Evolutionary conservation across 305 asterid genomes (phyloP), one percentile per base, ranked within the genome.

Genomic region (Fraxinus albicans): DNA sequence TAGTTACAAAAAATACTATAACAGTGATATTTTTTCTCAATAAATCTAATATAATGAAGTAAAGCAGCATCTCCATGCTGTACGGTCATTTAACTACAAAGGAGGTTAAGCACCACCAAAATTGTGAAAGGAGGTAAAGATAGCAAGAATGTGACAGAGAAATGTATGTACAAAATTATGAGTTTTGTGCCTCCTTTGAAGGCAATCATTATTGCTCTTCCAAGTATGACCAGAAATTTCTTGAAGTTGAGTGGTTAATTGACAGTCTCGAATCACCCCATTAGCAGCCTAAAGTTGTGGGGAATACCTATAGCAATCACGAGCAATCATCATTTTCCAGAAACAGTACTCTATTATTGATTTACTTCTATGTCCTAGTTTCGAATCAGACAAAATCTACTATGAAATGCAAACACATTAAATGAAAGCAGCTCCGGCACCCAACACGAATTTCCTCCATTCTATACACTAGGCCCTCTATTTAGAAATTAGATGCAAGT

Each of bases 81-180:
- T 23, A 23, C 6, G 4, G 15, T 63, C 73, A 63, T 63, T 31
- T 21, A 12, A 10, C 29, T 17, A 25, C 27, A 83, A 73, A 42
- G 40, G 21, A 42, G 47, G 67, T 78, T 13, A 36, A 77, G 75
- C 6, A 19, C 2, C 42, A 47, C 80, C 69, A 50, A 36, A 73
- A 78, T 72, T 55, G 38, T 34, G 83, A 73, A 47, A 27, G 44
- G 76, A 70, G 19, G 75, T 77, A 70, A 53, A 40, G 40, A 25
- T 21, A 21, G 70, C 31, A 60, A 60, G 31, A 60, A 60, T 60
- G 7, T 9, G 31, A 21, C 70, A 8, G 21, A 60, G 70, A 60
- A 60, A 60, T 1, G 31, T 60, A 60, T 44, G n/a, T 44, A 12
- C 70, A 60, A 60, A 7, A 19, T 19, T 60, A 60, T 21, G 70